Percentiles rank a stretch among this genome's conserved stretches.
Conservation (phyloP, 2,329 filamentous ascomycete species). For the Pseudogymnoascus sp. region DNA sequence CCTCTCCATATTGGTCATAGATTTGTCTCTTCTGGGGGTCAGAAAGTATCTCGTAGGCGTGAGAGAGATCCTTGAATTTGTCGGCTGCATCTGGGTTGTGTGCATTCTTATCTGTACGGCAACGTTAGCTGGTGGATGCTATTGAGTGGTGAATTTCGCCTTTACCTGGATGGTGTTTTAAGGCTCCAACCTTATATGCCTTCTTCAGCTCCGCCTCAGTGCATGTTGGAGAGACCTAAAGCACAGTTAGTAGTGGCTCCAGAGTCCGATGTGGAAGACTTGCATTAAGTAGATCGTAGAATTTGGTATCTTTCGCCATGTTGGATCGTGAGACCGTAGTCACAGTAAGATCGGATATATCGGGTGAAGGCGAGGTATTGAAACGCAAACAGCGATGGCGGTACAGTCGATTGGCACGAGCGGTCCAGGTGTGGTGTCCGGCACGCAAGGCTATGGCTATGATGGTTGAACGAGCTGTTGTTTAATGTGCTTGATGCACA, state of each 20-base stretch:
- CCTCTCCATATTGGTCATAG: slow-evolving; percentile 97
- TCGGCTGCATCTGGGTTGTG: slow-evolving; percentile 89
- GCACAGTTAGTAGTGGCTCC: slow-evolving; percentile 24
- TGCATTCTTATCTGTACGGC: slow-evolving; percentile 77
- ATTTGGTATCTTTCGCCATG: slow-evolving; percentile 75
- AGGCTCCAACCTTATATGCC: slow-evolving; percentile 75
- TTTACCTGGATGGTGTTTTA: slow-evolving; percentile 78
- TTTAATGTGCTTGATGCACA: neutral
- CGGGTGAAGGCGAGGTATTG: neutral
- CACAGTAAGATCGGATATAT: slow-evolving; percentile 6
- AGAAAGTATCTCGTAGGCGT: slow-evolving; percentile 91
- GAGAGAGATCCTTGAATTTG: slow-evolving; percentile 97
- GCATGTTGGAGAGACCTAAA: slow-evolving; percentile 68
- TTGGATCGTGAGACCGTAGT: slow-evolving; percentile 29
- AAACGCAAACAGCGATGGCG: slow-evolving; percentile 1
- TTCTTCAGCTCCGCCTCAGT: slow-evolving; percentile 86
- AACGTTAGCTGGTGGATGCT: slow-evolving; percentile 17
- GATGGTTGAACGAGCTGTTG: neutral
- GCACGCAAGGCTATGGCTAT: slow-evolving; percentile 6
- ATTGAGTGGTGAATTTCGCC: slow-evolving; percentile 26
- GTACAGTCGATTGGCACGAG: neutral
- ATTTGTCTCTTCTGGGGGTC: slow-evolving; percentile 85
- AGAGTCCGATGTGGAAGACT: slow-evolving; percentile 29
- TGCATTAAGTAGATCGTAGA: slow-evolving; percentile 75
- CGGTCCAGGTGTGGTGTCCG: slow-evolving; percentile 4